Evolutionary conservation across 352 stramenopile genomes (phyloP), one percentile per base, ranked within the genome.

Genomic region (Phytophthora aleatoria): DNA sequence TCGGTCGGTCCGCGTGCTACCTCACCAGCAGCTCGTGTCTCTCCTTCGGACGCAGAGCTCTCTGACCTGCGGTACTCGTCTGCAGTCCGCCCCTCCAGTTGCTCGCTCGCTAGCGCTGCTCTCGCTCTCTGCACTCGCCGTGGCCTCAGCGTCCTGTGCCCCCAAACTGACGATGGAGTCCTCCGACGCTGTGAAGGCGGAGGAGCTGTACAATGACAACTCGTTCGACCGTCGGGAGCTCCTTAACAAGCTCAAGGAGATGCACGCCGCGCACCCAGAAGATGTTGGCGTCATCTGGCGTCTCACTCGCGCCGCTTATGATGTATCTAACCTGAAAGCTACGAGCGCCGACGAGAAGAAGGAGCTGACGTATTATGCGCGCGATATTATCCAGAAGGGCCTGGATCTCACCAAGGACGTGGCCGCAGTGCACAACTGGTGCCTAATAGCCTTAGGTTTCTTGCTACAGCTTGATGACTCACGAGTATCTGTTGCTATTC

Each of bases 171-270:
- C 56, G 20, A 87, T 82, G 69, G 84, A 92, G 42, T 93, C 86
- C 0, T 63, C 83, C 5, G 72, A 81, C 42, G 83, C 84, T 11
- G 69, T 89, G 35, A 76, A 85, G 47, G 84, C 85, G 12, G 85
- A 95, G 60, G 87, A 95, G 63, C 78, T 90, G 53, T 95, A 92
- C 71, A 85, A 91, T 56, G 76, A 92, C 73, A 79, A 79, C 41
- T 61, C 50, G 26, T 91, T 92, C 64, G 81, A 92, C 64, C 87
- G 87, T 28, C 82, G 74, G 36, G 73, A 89, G 65, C 71, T 94
- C 39, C 74, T 92, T 20, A 57, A 76, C 16, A 77, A 85, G 38
- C 72, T 95, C 53, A 77, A 88, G 57, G 73, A 74, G 47, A 80
- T 84, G 61, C 74, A 92, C 45, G 71, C 73, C 44, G 67, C 75